phyloP scores from a whole-genome alignment of 306 rosid genomes.

The Casuarina equisetifolia region DNA sequence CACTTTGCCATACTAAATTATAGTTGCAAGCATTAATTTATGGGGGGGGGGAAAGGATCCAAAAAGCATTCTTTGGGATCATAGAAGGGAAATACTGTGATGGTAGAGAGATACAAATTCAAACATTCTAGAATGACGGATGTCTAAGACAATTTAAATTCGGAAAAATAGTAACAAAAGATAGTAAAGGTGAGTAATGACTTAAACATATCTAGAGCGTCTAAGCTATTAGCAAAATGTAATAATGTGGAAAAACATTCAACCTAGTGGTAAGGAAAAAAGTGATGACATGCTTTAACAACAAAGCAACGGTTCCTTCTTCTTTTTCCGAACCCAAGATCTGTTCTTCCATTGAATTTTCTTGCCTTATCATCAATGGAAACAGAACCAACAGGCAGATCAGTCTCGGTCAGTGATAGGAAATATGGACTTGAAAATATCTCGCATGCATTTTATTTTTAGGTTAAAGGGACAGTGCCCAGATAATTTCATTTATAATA shows the following conservation, averaged over 20 bases:
- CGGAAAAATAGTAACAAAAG: neutral
- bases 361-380: conserved; percentile 23
- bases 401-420: conserved; percentile 40
- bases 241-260: conserved; percentile 11
- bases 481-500: no score
- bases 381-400: conserved; percentile 27
- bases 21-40: neutral
- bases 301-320: conserved; percentile 72
- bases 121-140: neutral
- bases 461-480: no score
- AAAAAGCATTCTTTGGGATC: neutral
- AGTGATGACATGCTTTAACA: conserved; percentile 77
- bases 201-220: neutral
- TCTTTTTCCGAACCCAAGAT: conserved; percentile 68
- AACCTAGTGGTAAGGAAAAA: conserved; percentile 97
- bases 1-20: neutral
- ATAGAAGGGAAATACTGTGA: no score
- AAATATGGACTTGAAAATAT: conserved; percentile 60
- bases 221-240: conserved; percentile 7
- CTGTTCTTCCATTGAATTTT: conserved; percentile 30
- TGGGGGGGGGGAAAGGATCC: neutral
- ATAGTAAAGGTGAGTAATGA: neutral
- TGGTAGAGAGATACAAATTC: neutral
- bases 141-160: neutral
- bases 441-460: no score